phyloP scores from a whole-genome alignment of 495 filamentous ascomycete genomes.

The Podospora conica region DNA sequence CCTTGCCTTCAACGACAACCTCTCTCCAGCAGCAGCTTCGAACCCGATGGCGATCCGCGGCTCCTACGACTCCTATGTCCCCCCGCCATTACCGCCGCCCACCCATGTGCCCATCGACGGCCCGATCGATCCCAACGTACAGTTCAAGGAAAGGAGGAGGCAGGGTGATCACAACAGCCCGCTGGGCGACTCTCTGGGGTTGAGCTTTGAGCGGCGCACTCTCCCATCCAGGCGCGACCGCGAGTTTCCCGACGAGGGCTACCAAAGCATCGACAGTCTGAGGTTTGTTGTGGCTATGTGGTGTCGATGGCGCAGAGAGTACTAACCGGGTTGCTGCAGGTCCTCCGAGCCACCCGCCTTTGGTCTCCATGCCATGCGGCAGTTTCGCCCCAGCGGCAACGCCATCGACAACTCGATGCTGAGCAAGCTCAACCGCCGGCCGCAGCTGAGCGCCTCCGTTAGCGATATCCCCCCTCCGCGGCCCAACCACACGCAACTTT shows the following conservation, averaged over 20 bases:
- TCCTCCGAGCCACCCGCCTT: constrained; percentile 23
- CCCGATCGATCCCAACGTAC: constrained; percentile 28
- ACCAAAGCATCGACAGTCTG: constrained; percentile 42
- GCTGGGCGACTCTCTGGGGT: constrained; percentile 25
- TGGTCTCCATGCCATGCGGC: constrained; percentile 43
- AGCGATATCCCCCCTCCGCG: constrained; percentile 41
- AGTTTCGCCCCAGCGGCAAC: constrained; percentile 52
- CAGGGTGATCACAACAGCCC: constrained; percentile 16
- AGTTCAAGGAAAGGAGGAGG: constrained; percentile 24
- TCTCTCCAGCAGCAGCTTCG: constrained; percentile 29
- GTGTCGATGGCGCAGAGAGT: background rate
- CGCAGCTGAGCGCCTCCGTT: constrained; percentile 47
- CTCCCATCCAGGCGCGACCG: constrained; percentile 18
- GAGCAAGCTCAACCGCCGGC: constrained; percentile 63
- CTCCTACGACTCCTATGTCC: constrained; percentile 21
- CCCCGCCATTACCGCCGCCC: constrained; percentile 48
- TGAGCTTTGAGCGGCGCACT: constrained; percentile 21
- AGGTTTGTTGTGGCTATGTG: constrained; percentile 28
- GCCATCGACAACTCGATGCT: constrained; percentile 75
- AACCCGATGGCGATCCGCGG: constrained; percentile 34
- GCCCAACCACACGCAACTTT: constrained; percentile 43
- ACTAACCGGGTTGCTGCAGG: constrained; percentile 20
- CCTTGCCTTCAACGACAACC: constrained; percentile 19
- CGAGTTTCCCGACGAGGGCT: constrained; percentile 45
- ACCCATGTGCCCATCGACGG: constrained; percentile 34